Conservation (phyloP, 352 stramenopile species). For the Phytophthora vignae region DNA sequence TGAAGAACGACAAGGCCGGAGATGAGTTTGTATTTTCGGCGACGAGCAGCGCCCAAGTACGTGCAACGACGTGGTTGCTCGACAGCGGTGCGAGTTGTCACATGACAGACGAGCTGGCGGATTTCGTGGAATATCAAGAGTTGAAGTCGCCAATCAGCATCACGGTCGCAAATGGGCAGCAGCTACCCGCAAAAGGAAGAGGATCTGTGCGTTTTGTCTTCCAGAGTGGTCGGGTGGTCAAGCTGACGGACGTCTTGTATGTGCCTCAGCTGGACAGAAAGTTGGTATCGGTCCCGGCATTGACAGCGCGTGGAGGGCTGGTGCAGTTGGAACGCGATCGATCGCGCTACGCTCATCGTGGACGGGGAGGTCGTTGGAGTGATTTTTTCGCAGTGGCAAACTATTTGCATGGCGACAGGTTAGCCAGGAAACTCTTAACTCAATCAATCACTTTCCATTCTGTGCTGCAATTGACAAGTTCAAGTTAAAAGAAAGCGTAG, state of each 20-base stretch:
- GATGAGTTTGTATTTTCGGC: conserved; percentile 23
- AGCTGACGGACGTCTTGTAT: conserved; percentile 26
- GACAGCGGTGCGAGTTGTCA: conserved; percentile 30
- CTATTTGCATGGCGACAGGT: no score
- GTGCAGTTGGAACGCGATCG: conserved; percentile 4
- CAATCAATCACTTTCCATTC: conserved; percentile 1
- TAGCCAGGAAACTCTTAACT: neutral
- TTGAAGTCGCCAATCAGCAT: neutral
- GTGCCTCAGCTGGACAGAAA: conserved; percentile 27
- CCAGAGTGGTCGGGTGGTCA: conserved; percentile 6
- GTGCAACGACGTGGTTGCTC: conserved; percentile 19
- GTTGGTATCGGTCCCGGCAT: conserved; percentile 14
- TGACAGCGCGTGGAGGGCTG: conserved; percentile 6
- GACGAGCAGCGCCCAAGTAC: neutral
- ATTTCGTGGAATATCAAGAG: conserved; percentile 10
- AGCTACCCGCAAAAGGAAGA: neutral
- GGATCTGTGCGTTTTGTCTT: neutral
- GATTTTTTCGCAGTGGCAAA: no score
- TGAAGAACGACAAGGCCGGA: neutral
- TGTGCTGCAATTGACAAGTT: neutral
- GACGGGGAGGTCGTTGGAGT: no score
- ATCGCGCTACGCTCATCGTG: neutral
- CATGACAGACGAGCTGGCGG: conserved; percentile 5
- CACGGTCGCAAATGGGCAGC: neutral
- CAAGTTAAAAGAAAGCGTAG: neutral